A percentile compares a stretch with the other conserved stretches of the same genome.
These are phyloP conservation scores for Diplodia scrobiculata DNA, from an alignment of 2,329 filamentous ascomycete species.

Conservation along the genomic window DNA sequence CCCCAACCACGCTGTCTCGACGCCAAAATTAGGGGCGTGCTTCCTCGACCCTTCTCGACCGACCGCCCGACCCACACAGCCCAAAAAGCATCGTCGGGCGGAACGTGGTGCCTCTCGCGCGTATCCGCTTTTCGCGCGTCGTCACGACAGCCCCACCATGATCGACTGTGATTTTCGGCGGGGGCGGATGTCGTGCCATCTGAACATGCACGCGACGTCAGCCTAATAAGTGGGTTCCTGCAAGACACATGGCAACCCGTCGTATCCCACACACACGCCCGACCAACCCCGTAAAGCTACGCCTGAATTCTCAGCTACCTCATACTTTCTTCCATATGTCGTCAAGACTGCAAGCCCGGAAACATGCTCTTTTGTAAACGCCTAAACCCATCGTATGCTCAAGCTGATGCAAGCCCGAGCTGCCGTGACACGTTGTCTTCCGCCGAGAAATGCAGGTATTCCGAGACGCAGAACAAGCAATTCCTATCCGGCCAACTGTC, in stretches of 20 bases:
- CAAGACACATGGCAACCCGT: background rate
- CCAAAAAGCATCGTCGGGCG: background rate
- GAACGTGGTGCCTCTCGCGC: background rate
- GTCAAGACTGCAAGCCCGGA: background rate
- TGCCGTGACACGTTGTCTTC: background rate
- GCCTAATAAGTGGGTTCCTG: background rate
- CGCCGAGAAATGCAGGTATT: slow-evolving; percentile 8
- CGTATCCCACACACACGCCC: background rate
- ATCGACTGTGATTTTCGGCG: slow-evolving; percentile 20
- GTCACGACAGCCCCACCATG: background rate
- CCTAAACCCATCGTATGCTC: background rate
- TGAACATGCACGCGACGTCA: background rate
- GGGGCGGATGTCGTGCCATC: slow-evolving; percentile 4
- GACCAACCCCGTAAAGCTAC: background rate
- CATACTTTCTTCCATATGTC: background rate
- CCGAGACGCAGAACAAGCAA: slow-evolving; percentile 8
- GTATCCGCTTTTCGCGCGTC: slow-evolving; percentile 6
- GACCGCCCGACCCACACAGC: background rate
- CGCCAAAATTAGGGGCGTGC: slow-evolving; percentile 2
- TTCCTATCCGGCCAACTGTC: background rate
- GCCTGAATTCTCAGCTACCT: background rate
- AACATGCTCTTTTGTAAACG: background rate
- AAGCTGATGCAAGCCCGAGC: background rate
- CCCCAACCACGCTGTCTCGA: background rate
- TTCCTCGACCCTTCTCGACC: background rate